Evolutionary conservation across 768 basidiomycete genomes (phyloP), one percentile per base, ranked within the genome.

Genomic region (Termitomyces sp.): DNA sequence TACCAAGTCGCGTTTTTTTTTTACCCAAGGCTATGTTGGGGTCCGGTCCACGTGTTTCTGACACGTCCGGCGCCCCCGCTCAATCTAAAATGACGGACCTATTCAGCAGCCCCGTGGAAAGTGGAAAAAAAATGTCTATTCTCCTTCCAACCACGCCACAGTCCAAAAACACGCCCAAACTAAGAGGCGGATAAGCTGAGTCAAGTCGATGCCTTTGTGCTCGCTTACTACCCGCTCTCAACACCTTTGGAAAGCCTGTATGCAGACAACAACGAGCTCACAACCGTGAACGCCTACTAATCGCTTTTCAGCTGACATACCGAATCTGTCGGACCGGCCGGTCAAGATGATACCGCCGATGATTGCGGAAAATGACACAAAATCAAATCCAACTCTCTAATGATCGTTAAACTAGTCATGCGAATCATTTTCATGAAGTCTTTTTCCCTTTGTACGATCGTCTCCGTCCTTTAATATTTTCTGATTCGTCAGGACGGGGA

Each of bases 361-460:
- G 69, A 71, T 68, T 67, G 63, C 77, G 77, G 77, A 70, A 71
- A 72, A 72, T 78, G 70, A 74, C 73, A 71, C 62, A 63, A 35
- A 12, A 60, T 61, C 58, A 62, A 60, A 53, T 59, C 59, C 58
- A 59, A 55, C 58, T 50, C 37, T 38, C 37, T 38, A 38, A 17
- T 61, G 57, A 33, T 55, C 50, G 52, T 23, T 55, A 68, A 68
- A 67, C 71, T 72, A 6, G 11, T 17, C 37, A 72, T 70, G 73
- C 66, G 67, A 68, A 67, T 55, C 28, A 56, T 52, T 59, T 46
- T 37, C 63, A 68, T 71, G 69, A 69, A 70, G 66, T 61, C 67
- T 64, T 67, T 67, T 66, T 60, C 61, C 38, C 26, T 37, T 21
- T 17, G 11, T 60, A 58, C 57, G 63, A 61, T 63, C 53, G 62